Evolutionary conservation across 352 stramenopile genomes (phyloP), one percentile per base, ranked within the genome.

Genomic region (Nothophytophthora sp.): DNA sequence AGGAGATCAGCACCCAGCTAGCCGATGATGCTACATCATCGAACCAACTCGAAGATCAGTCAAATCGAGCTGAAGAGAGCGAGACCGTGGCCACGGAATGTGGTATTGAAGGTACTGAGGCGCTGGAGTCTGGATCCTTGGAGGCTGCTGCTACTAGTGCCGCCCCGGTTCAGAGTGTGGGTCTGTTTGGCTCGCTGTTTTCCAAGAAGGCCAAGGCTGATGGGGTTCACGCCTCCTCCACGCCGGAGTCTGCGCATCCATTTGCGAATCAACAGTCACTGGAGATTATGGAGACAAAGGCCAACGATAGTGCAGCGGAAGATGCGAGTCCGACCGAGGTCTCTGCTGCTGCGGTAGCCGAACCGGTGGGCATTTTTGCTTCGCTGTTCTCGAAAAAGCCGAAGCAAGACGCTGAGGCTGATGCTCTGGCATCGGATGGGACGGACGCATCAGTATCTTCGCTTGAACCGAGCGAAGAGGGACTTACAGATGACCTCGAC

Each of bases 361-460:
- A 47, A 4, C 37, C 62, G 22, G 47, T 53, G 12, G 46, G 62
- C 10, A 68, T 68, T 22, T 65, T 69, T 35, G 42, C 51, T 5
- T 64, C 58, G 9, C 43, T 69, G 3, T 62, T 73, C 29, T 33
- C 58, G 22, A 70, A 68, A 16, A 67, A 63, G 25, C 33, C 42
- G 28, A 42, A 58, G 45, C 37, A 20, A 25, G 59, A 30, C n/a
- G 16, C 15, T n/a, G 41, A 51, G 50, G 7, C 13, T 9, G 28
- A 22, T 59, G 20, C 16, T n/a, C 12, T 50, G 19, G 18, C 32
- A 28, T 20, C 33, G 49, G 47, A 64, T 46, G 27, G 12, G n/a
- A 40, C 40, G 5, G 28, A 46, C 33, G 32, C 27, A 30, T 52
- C 61, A 25, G 36, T 52, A 25, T 58, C 25, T 38, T 67, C 50